phyloP scores from a whole-genome alignment of 805 yeast species.

The Clavispora carvajalis region DNA sequence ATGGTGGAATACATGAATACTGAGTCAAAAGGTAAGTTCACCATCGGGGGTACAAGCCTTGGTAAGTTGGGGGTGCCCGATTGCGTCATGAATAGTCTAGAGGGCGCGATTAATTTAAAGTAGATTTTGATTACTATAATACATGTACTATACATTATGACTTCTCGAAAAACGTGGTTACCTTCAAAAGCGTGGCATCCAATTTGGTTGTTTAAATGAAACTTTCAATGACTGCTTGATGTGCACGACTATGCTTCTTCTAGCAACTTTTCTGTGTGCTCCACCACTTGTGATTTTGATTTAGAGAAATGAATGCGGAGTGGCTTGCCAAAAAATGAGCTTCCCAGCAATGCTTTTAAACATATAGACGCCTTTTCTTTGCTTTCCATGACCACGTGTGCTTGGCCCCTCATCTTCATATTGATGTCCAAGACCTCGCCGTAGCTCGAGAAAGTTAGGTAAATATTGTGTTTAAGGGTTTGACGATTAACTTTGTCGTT shows the following conservation, averaged over 20 bases:
- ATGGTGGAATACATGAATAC: slow-evolving; percentile 28
- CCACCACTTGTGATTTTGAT: slow-evolving; percentile 22
- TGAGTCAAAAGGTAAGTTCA: slow-evolving; percentile 30
- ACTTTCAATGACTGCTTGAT: background rate
- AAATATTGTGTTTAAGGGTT: slow-evolving; percentile 48
- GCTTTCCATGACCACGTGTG: slow-evolving; percentile 52
- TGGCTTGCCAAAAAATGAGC: slow-evolving; percentile 48
- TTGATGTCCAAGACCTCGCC: slow-evolving; percentile 58
- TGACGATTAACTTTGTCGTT: slow-evolving; percentile 48
- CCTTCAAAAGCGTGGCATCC: no score
- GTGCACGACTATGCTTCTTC: slow-evolving; percentile 4
- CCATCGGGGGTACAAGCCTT: slow-evolving; percentile 74
- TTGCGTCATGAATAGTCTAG: slow-evolving; percentile 61
- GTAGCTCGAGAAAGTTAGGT: slow-evolving; percentile 53
- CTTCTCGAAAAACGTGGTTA: background rate
- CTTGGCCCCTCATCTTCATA: slow-evolving; percentile 57
- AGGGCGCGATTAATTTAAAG: slow-evolving; percentile 38
- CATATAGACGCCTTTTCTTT: slow-evolving; percentile 50
- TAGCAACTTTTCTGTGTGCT: slow-evolving; percentile 8
- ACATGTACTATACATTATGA: background rate
- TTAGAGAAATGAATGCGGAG: slow-evolving; percentile 34
- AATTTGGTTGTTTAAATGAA: no score
- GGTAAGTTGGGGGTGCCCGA: slow-evolving; percentile 87
- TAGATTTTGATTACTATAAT: background rate
- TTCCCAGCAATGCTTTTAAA: slow-evolving; percentile 40